phyloP scores from a whole-genome alignment of 768 basidiomycete genomes.

The Hygrophoropsis aurantiaca region DNA sequence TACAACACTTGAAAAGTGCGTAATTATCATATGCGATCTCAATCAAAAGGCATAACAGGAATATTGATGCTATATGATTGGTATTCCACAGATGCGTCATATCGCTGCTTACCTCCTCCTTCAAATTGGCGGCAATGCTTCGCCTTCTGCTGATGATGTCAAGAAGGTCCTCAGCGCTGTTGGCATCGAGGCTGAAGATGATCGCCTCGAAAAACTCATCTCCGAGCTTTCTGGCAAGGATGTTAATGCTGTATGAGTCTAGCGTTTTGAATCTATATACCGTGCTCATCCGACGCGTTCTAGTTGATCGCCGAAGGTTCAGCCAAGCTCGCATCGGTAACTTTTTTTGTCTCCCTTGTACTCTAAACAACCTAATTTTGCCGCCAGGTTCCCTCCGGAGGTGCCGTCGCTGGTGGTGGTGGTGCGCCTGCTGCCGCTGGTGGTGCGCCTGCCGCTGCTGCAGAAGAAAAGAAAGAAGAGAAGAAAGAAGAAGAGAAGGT shows the following conservation, averaged over 20 bases:
- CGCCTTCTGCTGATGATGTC: constrained; percentile 84
- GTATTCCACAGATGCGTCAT: constrained; percentile 70
- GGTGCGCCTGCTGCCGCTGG: constrained; percentile 49
- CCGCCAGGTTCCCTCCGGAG: constrained; percentile 87
- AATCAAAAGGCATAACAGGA: background rate
- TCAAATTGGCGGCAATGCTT: constrained; percentile 88
- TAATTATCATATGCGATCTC: constrained; percentile 3
- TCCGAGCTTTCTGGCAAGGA: constrained; percentile 91
- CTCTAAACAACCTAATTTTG: constrained; percentile 7
- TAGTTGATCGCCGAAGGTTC: constrained; percentile 93
- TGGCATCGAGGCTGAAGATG: constrained; percentile 86
- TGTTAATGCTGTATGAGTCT: constrained; percentile 70
- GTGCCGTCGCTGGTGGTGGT: constrained; percentile 63
- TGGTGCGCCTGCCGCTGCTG: constrained; percentile 57
- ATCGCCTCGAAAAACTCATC: constrained; percentile 77
- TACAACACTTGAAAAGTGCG: constrained; percentile 45
- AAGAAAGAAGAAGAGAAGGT: constrained; percentile 92
- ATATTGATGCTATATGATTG: constrained; percentile 1
- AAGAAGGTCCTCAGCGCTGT: constrained; percentile 83
- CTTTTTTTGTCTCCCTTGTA: constrained; percentile 23
- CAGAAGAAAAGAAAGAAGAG: constrained; percentile 76
- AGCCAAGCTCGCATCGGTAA: constrained; percentile 89
- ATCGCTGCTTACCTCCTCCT: constrained; percentile 98
- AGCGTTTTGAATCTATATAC: background rate
- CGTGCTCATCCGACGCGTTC: background rate